Evolutionary conservation across 2,329 filamentous ascomycete genomes (phyloP).

Genomic region (Penicillium sp.): DNA sequence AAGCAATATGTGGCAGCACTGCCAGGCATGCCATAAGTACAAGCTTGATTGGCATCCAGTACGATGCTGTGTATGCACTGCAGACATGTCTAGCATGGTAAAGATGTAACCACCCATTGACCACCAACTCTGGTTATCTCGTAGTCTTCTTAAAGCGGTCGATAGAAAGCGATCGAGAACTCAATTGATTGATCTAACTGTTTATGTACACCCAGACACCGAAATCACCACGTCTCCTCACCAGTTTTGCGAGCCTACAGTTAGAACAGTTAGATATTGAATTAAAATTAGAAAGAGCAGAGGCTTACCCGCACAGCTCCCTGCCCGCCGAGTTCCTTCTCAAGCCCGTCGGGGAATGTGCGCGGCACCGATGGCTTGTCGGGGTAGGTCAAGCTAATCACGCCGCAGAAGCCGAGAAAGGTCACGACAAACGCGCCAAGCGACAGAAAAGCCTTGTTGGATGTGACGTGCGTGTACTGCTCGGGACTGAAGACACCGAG

Average conservation of each 20-base stretch:
- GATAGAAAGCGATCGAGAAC: conserved; percentile 7
- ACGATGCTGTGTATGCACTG: too few species aligned
- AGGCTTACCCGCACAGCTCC: conserved; percentile 61
- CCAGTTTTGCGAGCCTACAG: conserved; percentile 36
- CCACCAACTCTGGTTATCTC: neutral
- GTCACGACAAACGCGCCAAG: conserved; percentile 63
- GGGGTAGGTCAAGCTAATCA: conserved; percentile 66
- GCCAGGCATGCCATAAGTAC: too few species aligned
- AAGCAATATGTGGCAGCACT: too few species aligned
- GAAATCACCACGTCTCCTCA: conserved; percentile 34
- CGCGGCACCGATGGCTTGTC: conserved; percentile 66
- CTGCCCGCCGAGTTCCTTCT: conserved; percentile 69
- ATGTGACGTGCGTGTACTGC: conserved; percentile 79
- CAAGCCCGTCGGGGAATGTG: conserved; percentile 65
- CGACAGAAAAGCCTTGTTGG: conserved; percentile 66
- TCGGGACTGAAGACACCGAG: conserved; percentile 85
- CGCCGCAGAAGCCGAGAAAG: conserved; percentile 62
- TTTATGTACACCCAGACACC: conserved; percentile 35
- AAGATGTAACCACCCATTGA: too few species aligned
- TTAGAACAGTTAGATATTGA: too few species aligned
- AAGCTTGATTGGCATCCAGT: too few species aligned
- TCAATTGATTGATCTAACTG: too few species aligned
- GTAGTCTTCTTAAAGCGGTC: neutral
- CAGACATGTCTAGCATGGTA: too few species aligned
- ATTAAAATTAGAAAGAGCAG: neutral